Evolutionary conservation across 768 basidiomycete genomes (phyloP).

Genomic region (Scleroderma citrinum): DNA sequence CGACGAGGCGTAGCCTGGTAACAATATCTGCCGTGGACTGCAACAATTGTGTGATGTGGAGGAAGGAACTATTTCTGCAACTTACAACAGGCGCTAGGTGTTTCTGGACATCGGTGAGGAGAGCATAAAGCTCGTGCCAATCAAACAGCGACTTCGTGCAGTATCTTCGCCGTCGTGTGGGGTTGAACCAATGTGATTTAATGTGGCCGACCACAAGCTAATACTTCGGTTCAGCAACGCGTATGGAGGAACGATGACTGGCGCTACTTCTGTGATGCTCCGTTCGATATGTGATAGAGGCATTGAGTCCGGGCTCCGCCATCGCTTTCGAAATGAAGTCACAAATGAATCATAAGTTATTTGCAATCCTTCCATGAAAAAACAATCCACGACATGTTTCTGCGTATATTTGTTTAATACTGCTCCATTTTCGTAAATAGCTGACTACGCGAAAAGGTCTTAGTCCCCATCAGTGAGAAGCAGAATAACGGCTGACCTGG

Average conservation of each 20-base stretch:
- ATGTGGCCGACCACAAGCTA: slow-evolving; percentile 58
- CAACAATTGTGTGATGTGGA: background rate
- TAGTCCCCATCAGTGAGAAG: background rate
- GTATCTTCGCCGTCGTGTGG: slow-evolving; percentile 57
- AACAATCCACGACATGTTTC: slow-evolving; percentile 54
- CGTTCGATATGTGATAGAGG: slow-evolving; percentile 40
- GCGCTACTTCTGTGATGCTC: slow-evolving; percentile 31
- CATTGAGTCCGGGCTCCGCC: slow-evolving; percentile 29
- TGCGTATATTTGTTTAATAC: slow-evolving; percentile 47
- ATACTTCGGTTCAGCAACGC: background rate
- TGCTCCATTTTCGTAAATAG: slow-evolving; percentile 49
- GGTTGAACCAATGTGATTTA: slow-evolving; percentile 62
- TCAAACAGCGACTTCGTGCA: slow-evolving; percentile 57
- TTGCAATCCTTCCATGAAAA: slow-evolving; percentile 60
- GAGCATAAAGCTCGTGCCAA: slow-evolving; percentile 62
- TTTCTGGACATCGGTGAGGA: slow-evolving; percentile 24
- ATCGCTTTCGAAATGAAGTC: slow-evolving; percentile 33
- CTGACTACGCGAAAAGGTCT: slow-evolving; percentile 36
- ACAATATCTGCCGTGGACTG: slow-evolving; percentile 27
- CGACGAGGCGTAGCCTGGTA: slow-evolving; percentile 21
- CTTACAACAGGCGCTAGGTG: slow-evolving; percentile 17
- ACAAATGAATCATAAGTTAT: slow-evolving; percentile 44
- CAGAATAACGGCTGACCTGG: slow-evolving; percentile 37
- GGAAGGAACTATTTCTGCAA: background rate
- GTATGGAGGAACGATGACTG: background rate